Conservation (phyloP, 2,329 filamentous ascomycete genomes). For the Malbranchea cinnamomea region DNA sequence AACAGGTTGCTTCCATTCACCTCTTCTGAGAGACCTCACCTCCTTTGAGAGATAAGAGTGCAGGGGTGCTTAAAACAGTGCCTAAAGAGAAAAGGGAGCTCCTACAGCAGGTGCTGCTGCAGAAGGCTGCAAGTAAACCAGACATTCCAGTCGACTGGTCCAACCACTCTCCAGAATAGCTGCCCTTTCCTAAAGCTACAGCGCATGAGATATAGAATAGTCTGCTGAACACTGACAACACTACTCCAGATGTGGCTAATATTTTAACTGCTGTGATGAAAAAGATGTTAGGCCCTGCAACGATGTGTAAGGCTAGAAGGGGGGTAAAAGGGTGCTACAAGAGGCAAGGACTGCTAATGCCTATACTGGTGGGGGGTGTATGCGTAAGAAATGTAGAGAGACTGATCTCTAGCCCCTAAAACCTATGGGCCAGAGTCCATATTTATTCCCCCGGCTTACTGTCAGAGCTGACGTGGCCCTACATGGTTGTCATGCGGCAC, state of each 20-base stretch:
- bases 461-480: no score
- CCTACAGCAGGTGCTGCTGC: slow-evolving; percentile 1
- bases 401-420: no score
- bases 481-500: no score
- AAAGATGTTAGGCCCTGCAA: no score
- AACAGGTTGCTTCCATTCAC: slow-evolving; percentile 3
- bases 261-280: neutral
- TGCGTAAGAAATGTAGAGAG: no score
- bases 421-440: no score
- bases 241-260: neutral
- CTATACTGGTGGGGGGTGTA: no score
- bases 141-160: slow-evolving; percentile 1
- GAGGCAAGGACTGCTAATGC: no score
- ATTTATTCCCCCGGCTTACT: no score
- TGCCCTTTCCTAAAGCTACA: slow-evolving; percentile 1
- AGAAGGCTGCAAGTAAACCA: slow-evolving; percentile 1
- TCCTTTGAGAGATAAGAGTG: neutral
- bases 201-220: slow-evolving; percentile 1
- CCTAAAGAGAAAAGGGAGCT: slow-evolving; percentile 1
- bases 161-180: neutral
- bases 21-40: no score
- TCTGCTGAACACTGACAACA: neutral
- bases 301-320: no score
- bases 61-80: neutral
- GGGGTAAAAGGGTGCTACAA: no score